Evolutionary conservation across 371 early-diverging fungal species (phyloP), one percentile per base, ranked within the genome.

Genomic region (Mycotypha africana): DNA sequence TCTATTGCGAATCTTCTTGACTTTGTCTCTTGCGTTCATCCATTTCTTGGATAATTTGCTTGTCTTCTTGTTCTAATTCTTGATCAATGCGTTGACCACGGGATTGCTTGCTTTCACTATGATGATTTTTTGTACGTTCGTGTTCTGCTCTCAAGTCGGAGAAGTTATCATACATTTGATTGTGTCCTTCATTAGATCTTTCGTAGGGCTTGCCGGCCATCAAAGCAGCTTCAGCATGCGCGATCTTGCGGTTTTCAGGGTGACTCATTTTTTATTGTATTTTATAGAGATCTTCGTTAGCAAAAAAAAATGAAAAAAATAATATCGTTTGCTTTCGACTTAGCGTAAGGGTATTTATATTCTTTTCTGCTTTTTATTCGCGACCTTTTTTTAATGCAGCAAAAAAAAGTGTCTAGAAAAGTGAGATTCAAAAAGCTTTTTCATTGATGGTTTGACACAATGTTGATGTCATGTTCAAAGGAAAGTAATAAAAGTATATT

Each of bases 151-250:
- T 44, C 15, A 51, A 36, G 23, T 57, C 52, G 28, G 47, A 32
- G 17, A 37, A 31, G 19, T 12, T 36, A 32, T 57, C 47, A 36
- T 38, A 57, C 58, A 51, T 57, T 40, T 43, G 22, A 25, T 42
- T 38, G 19, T 57, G 58, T 15, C 48, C 47, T 44, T 44, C 44
- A 2, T 14, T 39, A 1, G 43, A 16, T 6, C 30, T 40, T 48
- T 57, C 58, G 21, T 57, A 51, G 9, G 48, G 36, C 38, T 52
- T 47, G 35, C 58, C 52, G 16, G 52, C 52, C 21, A 33, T 30
- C 17, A 51, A 48, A 20, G 58, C 58, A 23, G 58, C 45, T 57
- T 57, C 58, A 21, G 52, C 39, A 14, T 51, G 58, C 10, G 58
- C 42, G 22, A 51, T 38, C n/a, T 51, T 12, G 15, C 31, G 36